Percentiles rank a stretch among this genome's conserved stretches.
These are phyloP conservation scores for Cladochytrium tenue DNA, from an alignment of 371 early-diverging fungal genomes.

Conservation along the genomic window DNA sequence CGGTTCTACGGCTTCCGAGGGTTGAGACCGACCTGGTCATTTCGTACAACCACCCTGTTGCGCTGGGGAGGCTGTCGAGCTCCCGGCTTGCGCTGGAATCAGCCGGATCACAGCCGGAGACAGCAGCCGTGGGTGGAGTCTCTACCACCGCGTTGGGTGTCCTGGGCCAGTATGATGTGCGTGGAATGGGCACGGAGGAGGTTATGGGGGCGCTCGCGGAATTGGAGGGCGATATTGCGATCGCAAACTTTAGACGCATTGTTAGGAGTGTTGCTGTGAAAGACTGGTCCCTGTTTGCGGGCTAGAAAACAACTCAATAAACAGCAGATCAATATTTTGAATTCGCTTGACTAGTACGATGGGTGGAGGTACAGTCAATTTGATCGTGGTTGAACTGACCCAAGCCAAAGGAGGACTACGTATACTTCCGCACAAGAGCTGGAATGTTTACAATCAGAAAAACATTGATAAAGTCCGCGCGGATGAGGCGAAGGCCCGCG, in stretches of 20 bases:
- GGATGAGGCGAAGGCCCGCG: constrained; percentile 62
- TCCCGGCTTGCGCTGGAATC: not conserved
- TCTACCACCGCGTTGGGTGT: not conserved
- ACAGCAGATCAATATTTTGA: too few species aligned
- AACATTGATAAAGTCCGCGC: constrained; percentile 67
- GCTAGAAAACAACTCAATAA: too few species aligned
- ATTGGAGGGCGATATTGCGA: not conserved
- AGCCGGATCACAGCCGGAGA: not conserved
- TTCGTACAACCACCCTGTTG: constrained; percentile 67
- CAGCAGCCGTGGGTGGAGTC: constrained; percentile 1
- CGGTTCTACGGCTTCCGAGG: constrained; percentile 63
- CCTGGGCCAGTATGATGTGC: not conserved
- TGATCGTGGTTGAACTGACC: too few species aligned
- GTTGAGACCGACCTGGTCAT: constrained; percentile 74
- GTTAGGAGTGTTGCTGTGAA: constrained; percentile 6
- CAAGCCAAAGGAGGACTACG: constrained; percentile 27
- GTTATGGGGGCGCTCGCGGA: not conserved
- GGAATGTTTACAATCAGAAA: constrained; percentile 77
- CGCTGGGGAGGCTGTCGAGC: not conserved
- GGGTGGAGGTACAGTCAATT: too few species aligned
- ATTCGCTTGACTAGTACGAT: too few species aligned
- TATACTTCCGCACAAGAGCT: constrained; percentile 74
- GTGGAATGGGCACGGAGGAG: not conserved
- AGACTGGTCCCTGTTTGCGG: constrained; percentile 13
- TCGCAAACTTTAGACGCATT: constrained; percentile 9